Percentiles rank a stretch among this genome's conserved stretches.
Conservation (phyloP, 163 green algal genomes). For the Scenedesmus sp. region DNA sequence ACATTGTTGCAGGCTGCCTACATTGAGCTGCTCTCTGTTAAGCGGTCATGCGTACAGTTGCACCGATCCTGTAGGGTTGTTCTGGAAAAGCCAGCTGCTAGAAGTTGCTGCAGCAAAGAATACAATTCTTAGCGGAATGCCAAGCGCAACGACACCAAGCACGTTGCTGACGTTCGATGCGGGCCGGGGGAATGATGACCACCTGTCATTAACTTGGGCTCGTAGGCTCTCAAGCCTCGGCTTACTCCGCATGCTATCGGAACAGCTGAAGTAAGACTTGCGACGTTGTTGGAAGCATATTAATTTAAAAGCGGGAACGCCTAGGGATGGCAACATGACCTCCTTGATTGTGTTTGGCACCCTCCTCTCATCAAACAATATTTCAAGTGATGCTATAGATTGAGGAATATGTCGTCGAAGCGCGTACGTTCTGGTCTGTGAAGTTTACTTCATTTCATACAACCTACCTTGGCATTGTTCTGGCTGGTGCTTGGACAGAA, state of each 20-base stretch:
- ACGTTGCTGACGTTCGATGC: neutral
- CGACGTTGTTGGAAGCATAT: neutral
- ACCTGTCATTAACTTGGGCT: neutral
- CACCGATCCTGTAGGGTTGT: neutral
- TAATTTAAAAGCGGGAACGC: neutral
- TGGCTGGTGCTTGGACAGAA: neutral
- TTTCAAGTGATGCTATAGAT: neutral
- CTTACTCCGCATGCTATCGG: neutral
- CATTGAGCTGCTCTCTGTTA: neutral
- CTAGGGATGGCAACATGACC: neutral
- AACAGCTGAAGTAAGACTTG: neutral
- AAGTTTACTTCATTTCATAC: neutral
- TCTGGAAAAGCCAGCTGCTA: neutral
- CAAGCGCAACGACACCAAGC: neutral
- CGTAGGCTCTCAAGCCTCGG: neutral
- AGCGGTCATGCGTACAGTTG: neutral
- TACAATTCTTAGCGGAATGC: neutral
- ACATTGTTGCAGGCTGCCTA: neutral
- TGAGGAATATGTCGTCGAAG: neutral
- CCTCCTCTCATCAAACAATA: neutral
- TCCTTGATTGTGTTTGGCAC: neutral
- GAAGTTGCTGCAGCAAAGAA: neutral
- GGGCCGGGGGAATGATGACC: neutral
- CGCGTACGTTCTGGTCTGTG: neutral
- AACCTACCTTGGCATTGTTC: neutral